Conservation (phyloP, 805 yeast genomes). For the Candida odintsovae region DNA sequence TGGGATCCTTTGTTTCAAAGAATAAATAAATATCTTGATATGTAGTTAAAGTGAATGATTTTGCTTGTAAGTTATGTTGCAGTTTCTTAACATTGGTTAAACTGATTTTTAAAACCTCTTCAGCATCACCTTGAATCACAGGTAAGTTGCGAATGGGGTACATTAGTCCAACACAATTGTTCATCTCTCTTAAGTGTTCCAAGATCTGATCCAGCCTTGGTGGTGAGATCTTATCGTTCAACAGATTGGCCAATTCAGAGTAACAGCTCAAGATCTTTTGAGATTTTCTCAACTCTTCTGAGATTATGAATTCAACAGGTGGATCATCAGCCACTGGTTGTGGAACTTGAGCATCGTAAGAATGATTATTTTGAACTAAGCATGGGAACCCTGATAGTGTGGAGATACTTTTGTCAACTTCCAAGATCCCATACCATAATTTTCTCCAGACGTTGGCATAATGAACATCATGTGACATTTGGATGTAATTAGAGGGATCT, state of each 20-base stretch:
- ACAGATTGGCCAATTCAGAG: slow-evolving; percentile 13
- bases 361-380: slow-evolving; percentile 13
- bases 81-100: slow-evolving; percentile 12
- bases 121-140: background rate
- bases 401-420: slow-evolving; percentile 16
- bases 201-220: slow-evolving; percentile 16
- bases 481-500: slow-evolving; percentile 33
- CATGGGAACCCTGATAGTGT: slow-evolving; percentile 20
- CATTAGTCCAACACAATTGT: slow-evolving; percentile 12
- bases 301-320: slow-evolving; percentile 10
- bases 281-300: slow-evolving; percentile 12
- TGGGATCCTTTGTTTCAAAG: slow-evolving; percentile 14
- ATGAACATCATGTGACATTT: slow-evolving; percentile 11
- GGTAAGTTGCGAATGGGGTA: slow-evolving; percentile 10
- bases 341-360: slow-evolving; percentile 16
- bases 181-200: slow-evolving; percentile 11
- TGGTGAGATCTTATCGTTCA: slow-evolving; percentile 14
- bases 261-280: slow-evolving; percentile 15
- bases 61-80: slow-evolving; percentile 12
- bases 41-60: slow-evolving; percentile 14
- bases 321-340: background rate
- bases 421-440: slow-evolving; percentile 21
- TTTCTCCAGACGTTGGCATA: slow-evolving; percentile 20
- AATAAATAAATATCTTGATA: slow-evolving; percentile 16
- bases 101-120: slow-evolving; percentile 5